phyloP scores from a whole-genome alignment of 2,329 filamentous ascomycete species.

The Sphaerulina populicola region DNA sequence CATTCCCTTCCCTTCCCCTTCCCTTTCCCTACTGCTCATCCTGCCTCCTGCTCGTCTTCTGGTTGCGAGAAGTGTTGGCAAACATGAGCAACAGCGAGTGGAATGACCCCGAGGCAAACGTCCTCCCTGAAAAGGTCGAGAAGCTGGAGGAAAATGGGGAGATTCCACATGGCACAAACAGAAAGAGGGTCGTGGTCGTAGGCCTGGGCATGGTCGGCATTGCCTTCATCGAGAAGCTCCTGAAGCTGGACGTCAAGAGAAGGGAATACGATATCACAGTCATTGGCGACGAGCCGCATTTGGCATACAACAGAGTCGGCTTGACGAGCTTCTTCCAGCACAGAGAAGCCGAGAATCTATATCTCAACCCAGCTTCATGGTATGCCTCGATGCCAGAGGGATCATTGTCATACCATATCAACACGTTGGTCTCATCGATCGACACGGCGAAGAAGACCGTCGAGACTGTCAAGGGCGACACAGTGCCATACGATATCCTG shows the following conservation, averaged over 20 bases:
- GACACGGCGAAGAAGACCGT: conserved; percentile 57
- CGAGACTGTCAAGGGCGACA: conserved; percentile 59
- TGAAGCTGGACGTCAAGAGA: conserved; percentile 70
- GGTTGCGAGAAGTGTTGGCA: not conserved
- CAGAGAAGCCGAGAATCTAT: conserved; percentile 75
- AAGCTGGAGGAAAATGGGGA: conserved; percentile 30
- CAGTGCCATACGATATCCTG: conserved; percentile 67
- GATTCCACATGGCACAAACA: conserved; percentile 32
- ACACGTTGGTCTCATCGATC: conserved; percentile 63
- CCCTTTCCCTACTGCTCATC: not conserved
- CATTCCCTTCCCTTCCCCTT: not conserved
- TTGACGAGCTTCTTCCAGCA: conserved; percentile 85
- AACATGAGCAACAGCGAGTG: conserved; percentile 39
- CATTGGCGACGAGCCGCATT: conserved; percentile 76
- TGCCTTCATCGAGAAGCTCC: conserved; percentile 65
- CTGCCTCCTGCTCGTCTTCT: not conserved
- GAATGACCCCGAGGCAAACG: conserved; percentile 42
- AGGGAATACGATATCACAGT: conserved; percentile 74
- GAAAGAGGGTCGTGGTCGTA: conserved; percentile 70
- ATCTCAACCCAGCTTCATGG: conserved; percentile 77
- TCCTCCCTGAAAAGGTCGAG: conserved; percentile 39
- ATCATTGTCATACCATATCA: conserved; percentile 65
- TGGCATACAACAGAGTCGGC: conserved; percentile 86
- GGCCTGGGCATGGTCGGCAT: conserved; percentile 74
- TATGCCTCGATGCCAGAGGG: conserved; percentile 59